phyloP scores from a whole-genome alignment of 1,284 basidiomycete species.

The Gomphus bonarii region DNA sequence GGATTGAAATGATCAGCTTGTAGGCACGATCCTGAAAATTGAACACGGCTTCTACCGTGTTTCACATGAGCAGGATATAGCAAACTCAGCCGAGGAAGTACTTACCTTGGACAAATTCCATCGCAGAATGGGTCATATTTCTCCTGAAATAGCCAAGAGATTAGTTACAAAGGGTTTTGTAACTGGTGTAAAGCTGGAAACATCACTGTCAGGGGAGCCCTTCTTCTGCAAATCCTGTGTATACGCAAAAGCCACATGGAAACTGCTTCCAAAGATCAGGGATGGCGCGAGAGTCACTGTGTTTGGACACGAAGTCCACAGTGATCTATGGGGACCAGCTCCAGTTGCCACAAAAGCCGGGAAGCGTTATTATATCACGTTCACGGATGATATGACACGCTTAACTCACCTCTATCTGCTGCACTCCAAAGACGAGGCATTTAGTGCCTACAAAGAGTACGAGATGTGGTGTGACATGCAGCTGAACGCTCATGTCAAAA shows the following conservation, averaged over 20 bases:
- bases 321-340: background rate
- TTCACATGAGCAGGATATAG: background rate
- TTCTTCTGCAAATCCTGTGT: background rate
- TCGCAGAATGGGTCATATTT: background rate
- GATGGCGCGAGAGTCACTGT: background rate
- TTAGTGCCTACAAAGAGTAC: background rate
- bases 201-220: background rate
- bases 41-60: background rate
- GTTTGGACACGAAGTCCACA: background rate
- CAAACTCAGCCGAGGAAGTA: background rate
- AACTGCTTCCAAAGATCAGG: background rate
- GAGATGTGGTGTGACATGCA: background rate
- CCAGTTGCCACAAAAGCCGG: background rate
- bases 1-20: background rate
- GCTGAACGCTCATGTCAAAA: background rate
- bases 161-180: background rate
- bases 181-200: background rate
- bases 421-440: background rate
- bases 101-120: background rate
- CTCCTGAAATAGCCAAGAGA: background rate
- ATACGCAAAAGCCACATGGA: background rate
- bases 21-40: background rate
- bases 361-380: background rate
- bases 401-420: background rate
- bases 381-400: background rate